phyloP scores from a whole-genome alignment of 2,329 filamentous ascomycete species.

The Aspergillus oerlinghausenensis region DNA sequence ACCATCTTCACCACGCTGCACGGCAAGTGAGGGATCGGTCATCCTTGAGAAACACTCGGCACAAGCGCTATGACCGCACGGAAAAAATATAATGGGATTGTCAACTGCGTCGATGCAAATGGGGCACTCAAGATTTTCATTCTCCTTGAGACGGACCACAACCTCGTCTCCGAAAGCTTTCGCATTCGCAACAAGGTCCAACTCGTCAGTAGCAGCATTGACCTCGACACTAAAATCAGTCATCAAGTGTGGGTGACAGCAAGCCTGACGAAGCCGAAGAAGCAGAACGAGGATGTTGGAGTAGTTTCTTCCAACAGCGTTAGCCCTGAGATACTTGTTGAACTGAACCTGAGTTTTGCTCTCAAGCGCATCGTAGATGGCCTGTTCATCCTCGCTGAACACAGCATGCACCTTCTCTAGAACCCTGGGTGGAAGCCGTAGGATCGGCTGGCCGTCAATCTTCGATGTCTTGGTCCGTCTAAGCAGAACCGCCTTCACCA shows the following conservation, averaged over 20 bases:
- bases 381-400: conserved; percentile 62
- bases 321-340: conserved; percentile 69
- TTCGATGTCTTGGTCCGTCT: conserved; percentile 75
- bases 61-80: conserved; percentile 79
- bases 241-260: conserved; percentile 71
- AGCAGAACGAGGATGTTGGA: conserved; percentile 75
- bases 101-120: conserved; percentile 73
- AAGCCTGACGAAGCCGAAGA: conserved; percentile 73
- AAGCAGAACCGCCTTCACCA: conserved; percentile 76
- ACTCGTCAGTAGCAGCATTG: conserved; percentile 45
- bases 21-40: conserved; percentile 54
- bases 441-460: conserved; percentile 74
- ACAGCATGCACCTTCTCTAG: conserved; percentile 59
- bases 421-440: conserved; percentile 62
- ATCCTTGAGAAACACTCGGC: conserved; percentile 70
- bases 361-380: conserved; percentile 65
- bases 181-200: conserved; percentile 60
- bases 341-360: conserved; percentile 63
- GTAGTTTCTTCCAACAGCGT: conserved; percentile 68
- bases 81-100: conserved; percentile 73
- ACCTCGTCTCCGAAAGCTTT: conserved; percentile 56
- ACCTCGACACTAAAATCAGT: conserved; percentile 57
- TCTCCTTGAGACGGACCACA: conserved; percentile 60
- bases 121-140: conserved; percentile 69
- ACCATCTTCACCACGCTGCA: conserved; percentile 58